phyloP scores from a whole-genome alignment of 2,329 filamentous ascomycete genomes.

The Trichophyton equinum region DNA sequence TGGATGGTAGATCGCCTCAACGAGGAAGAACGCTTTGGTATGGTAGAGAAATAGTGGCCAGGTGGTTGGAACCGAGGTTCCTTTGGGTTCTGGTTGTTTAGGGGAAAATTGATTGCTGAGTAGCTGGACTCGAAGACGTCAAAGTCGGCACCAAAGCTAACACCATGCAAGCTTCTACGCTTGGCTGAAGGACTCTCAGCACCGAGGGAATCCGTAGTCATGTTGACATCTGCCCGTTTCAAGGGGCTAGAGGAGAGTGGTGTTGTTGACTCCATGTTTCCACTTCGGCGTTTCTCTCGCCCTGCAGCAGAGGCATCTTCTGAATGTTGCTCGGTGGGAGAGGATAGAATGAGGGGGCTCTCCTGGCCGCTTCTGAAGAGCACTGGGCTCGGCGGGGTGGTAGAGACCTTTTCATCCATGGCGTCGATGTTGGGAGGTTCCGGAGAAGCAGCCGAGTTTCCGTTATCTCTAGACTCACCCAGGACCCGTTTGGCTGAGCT shows the following conservation, averaged over 20 bases:
- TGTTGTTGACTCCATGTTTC: constrained; percentile 41
- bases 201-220: constrained; percentile 64
- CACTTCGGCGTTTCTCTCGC: constrained; percentile 39
- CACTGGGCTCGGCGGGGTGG: constrained; percentile 4
- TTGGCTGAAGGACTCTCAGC: constrained; percentile 71
- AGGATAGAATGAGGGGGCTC: background rate
- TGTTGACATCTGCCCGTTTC: constrained; percentile 80
- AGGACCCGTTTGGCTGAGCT: constrained; percentile 72
- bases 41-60: constrained; percentile 36
- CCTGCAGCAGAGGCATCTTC: constrained; percentile 17
- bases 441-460: constrained; percentile 49
- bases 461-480: constrained; percentile 55
- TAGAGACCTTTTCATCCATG: constrained; percentile 22
- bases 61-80: constrained; percentile 18
- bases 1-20: constrained; percentile 78
- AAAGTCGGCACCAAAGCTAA: constrained; percentile 51
- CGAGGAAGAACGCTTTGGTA: constrained; percentile 60
- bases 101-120: constrained; percentile 18
- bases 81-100: constrained; percentile 11
- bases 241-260: constrained; percentile 56
- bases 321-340: background rate
- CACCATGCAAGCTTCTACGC: constrained; percentile 71
- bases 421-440: constrained; percentile 25
- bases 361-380: constrained; percentile 1
- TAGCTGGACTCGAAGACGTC: constrained; percentile 57